A percentile compares a stretch with the other conserved stretches of the same genome.
Conservation (phyloP, 345 rosid species). For the Euclidium syriacum region DNA sequence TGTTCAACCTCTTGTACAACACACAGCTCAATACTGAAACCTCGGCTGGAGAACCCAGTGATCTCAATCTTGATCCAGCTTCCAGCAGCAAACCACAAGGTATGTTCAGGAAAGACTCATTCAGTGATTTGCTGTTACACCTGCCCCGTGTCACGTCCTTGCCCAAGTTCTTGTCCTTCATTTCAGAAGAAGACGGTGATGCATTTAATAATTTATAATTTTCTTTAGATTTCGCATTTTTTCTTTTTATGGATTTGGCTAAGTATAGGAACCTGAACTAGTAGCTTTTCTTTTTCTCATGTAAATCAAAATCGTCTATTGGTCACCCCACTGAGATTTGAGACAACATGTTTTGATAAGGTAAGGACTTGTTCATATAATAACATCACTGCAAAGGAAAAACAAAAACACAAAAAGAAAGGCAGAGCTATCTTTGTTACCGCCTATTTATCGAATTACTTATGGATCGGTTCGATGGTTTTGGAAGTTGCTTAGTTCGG, state of each 20-base stretch:
- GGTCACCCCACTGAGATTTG: constrained; percentile 41
- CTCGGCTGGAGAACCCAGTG: constrained; percentile 27
- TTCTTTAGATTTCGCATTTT: constrained; percentile 5
- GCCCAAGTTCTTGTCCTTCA: constrained; percentile 87
- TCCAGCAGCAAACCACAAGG: constrained; percentile 51
- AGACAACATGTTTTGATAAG: constrained; percentile 50
- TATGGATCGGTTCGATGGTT: no score
- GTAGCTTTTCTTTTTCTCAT: constrained; percentile 16
- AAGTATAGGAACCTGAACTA: constrained; percentile 26
- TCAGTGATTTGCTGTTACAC: constrained; percentile 73
- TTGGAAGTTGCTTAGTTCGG: no score
- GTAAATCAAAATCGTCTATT: constrained; percentile 25
- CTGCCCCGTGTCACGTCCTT: constrained; percentile 89
- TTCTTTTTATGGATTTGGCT: constrained; percentile 19
- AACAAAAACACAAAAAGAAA: no score
- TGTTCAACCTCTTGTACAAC: constrained; percentile 89
- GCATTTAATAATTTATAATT: constrained; percentile 43
- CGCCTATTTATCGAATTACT: no score
- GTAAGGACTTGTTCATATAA: no score
- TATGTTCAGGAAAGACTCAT: constrained; percentile 91
- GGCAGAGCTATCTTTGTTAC: no score
- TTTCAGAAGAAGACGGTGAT: constrained; percentile 79
- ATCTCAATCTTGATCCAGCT: constrained; percentile 37
- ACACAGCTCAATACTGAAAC: constrained; percentile 48
- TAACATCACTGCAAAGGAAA: no score